phyloP scores from a whole-genome alignment of 345 rosid species.

The Zanthoxylum bungeanum region DNA sequence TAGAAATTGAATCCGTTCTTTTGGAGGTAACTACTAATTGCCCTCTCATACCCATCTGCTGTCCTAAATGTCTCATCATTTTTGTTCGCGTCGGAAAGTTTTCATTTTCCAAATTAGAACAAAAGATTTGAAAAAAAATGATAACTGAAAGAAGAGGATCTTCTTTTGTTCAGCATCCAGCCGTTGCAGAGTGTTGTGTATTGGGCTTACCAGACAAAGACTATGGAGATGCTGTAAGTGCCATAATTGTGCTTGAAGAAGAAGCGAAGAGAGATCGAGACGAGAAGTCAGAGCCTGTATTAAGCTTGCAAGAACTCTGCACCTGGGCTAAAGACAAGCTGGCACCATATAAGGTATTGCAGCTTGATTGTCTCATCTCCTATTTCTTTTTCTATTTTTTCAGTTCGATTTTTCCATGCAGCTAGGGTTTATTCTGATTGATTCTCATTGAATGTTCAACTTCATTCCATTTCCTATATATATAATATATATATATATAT shows the following conservation, averaged over 20 bases:
- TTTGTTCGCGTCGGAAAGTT: background rate
- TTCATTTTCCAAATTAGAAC: background rate
- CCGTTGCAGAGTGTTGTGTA: slow-evolving; percentile 81
- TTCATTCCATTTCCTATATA: background rate
- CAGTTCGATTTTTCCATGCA: background rate
- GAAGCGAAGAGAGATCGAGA: slow-evolving; percentile 45
- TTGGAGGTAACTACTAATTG: slow-evolving; percentile 54
- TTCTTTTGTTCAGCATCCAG: slow-evolving; percentile 65
- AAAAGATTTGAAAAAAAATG: background rate
- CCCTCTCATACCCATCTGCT: background rate
- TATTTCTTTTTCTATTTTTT: background rate
- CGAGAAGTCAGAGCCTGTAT: slow-evolving; percentile 46
- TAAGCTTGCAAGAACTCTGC: slow-evolving; percentile 74
- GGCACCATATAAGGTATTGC: slow-evolving; percentile 99
- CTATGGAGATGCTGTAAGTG: slow-evolving; percentile 79
- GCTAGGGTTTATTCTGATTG: background rate
- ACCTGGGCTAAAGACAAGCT: slow-evolving; percentile 91
- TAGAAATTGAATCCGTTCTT: slow-evolving; percentile 88
- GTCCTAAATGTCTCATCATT: background rate
- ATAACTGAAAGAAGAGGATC: background rate
- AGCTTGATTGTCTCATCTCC: too few relatives aligned
- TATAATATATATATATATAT: too few relatives aligned
- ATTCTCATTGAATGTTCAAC: too few relatives aligned
- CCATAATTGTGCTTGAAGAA: slow-evolving; percentile 60
- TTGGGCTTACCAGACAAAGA: slow-evolving; percentile 87